Evolutionary conservation across 495 filamentous ascomycete genomes (phyloP).

Genomic region (Apiosordaria backusii): DNA sequence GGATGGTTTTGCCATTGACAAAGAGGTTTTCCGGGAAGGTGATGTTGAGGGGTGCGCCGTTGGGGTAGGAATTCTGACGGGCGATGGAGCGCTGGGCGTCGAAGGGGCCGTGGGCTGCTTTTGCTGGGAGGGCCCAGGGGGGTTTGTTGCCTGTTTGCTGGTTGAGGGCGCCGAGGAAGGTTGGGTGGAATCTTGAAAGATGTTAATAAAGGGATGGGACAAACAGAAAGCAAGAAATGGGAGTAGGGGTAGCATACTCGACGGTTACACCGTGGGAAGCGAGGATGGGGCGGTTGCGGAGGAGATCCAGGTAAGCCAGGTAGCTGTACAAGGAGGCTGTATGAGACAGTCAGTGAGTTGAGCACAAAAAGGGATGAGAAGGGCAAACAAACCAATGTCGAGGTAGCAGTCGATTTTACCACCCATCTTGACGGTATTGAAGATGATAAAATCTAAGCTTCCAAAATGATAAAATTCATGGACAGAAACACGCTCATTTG

Average conservation of each 20-base stretch:
- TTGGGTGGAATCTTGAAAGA: constrained; percentile 57
- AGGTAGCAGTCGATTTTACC: constrained; percentile 62
- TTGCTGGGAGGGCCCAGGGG: constrained; percentile 65
- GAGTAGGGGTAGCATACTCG: constrained; percentile 48
- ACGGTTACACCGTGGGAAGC: constrained; percentile 56
- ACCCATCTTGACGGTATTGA: constrained; percentile 39
- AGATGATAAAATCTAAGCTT: neutral
- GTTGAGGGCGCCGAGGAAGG: constrained; percentile 74
- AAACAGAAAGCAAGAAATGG: neutral
- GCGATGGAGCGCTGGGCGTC: constrained; percentile 59
- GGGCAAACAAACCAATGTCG: constrained; percentile 21
- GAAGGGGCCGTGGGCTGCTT: constrained; percentile 53
- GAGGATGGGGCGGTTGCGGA: constrained; percentile 51
- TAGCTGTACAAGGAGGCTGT: constrained; percentile 69
- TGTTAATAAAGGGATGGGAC: neutral
- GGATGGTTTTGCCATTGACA: constrained; percentile 30
- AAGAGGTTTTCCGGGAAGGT: constrained; percentile 40
- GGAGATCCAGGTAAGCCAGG: constrained; percentile 57
- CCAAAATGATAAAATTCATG: neutral
- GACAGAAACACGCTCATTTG: neutral
- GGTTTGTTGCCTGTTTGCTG: constrained; percentile 67
- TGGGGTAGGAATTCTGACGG: constrained; percentile 34
- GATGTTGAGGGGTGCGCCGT: constrained; percentile 28
- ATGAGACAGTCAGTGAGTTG: constrained; percentile 9
- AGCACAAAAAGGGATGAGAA: neutral